Conservation (phyloP, 805 yeast genomes). For the Candida insectalens region DNA sequence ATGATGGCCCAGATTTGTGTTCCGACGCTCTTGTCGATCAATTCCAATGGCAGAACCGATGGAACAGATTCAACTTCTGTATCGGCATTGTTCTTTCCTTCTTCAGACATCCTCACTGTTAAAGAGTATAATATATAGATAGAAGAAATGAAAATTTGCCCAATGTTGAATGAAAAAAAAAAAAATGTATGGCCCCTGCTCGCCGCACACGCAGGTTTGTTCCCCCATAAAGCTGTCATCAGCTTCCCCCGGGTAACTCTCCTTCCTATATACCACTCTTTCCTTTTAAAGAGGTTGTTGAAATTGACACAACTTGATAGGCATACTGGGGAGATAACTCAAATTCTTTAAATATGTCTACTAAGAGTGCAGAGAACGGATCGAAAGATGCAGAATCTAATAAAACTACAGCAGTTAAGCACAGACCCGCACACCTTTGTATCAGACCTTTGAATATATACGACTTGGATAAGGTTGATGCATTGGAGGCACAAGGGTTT, state of each 20-base stretch:
- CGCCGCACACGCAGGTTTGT: neutral
- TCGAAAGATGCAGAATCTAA: neutral
- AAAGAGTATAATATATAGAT: too few species aligned
- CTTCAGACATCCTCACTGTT: too few species aligned
- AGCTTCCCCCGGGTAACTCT: too few species aligned
- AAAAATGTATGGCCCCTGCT: neutral
- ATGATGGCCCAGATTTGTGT: constrained; percentile 67
- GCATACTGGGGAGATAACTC: too few species aligned
- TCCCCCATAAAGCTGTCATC: too few species aligned
- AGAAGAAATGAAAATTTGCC: neutral
- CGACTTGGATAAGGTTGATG: constrained; percentile 55
- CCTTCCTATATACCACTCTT: too few species aligned
- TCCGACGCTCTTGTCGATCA: constrained; percentile 82
- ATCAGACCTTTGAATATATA: constrained; percentile 72
- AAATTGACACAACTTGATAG: too few species aligned
- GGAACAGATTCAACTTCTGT: constrained; percentile 5
- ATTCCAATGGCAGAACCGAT: constrained; percentile 60
- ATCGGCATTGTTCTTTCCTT: neutral
- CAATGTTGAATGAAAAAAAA: neutral
- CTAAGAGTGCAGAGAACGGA: neutral
- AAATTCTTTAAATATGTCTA: neutral
- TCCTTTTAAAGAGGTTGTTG: too few species aligned
- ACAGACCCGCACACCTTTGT: constrained; percentile 48
- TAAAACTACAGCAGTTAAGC: neutral
- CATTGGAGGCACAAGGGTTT: constrained; percentile 62